These are phyloP conservation scores for Cladosporium austrohemisphaericum DNA, from an alignment of 2,329 filamentous ascomycete genomes.

Conservation along the genomic window DNA sequence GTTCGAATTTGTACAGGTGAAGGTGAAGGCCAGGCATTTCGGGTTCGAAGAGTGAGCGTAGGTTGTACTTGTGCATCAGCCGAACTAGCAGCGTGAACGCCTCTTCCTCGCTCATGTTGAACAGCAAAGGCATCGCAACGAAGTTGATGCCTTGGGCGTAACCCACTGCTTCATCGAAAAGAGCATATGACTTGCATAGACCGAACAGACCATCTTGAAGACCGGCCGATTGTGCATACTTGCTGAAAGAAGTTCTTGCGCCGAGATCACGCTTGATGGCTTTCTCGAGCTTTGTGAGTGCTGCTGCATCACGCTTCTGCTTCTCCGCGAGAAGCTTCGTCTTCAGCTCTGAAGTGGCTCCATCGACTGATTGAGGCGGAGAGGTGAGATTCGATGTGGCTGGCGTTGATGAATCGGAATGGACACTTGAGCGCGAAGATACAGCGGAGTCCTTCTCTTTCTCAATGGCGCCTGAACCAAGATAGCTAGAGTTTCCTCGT, in stretches of 20 bases:
- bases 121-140: slow-evolving; percentile 89
- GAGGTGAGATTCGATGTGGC: slow-evolving; percentile 46
- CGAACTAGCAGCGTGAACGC: slow-evolving; percentile 90
- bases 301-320: slow-evolving; percentile 70
- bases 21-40: slow-evolving; percentile 96
- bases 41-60: slow-evolving; percentile 87
- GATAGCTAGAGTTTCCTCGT: slow-evolving; percentile 8
- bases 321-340: slow-evolving; percentile 64
- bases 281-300: slow-evolving; percentile 82
- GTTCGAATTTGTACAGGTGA: slow-evolving; percentile 91
- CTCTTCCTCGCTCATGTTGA: slow-evolving; percentile 98
- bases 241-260: slow-evolving; percentile 90
- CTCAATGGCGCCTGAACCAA: slow-evolving; percentile 38
- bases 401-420: slow-evolving; percentile 69
- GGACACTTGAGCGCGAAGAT: slow-evolving; percentile 81
- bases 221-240: slow-evolving; percentile 85
- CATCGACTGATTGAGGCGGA: slow-evolving; percentile 28
- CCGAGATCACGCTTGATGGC: slow-evolving; percentile 86
- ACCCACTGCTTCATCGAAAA: slow-evolving; percentile 90
- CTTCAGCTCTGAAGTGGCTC: slow-evolving; percentile 52
- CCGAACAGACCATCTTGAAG: slow-evolving; percentile 92
- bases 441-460: slow-evolving; percentile 64
- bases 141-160: slow-evolving; percentile 99
- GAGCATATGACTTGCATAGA: slow-evolving; percentile 93
- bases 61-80: slow-evolving; percentile 92